A percentile compares a stretch with the other conserved stretches of the same genome.
Evolutionary conservation across 768 basidiomycete genomes (phyloP).

Genomic region (Cystofilobasidium ferigula): DNA sequence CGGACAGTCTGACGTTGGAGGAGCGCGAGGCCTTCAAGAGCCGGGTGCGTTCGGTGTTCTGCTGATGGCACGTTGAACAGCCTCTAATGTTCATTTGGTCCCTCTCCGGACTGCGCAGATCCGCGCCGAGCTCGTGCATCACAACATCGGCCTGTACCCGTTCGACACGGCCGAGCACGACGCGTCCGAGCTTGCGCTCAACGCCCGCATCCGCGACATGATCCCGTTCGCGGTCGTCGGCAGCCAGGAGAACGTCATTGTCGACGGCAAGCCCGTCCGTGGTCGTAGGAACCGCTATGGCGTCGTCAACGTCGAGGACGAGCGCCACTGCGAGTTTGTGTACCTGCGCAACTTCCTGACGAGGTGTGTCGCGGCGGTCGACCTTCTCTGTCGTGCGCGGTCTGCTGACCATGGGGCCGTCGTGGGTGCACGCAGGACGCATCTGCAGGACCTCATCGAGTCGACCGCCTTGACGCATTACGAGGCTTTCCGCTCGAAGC

Average conservation of each 20-base stretch:
- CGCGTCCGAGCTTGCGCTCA: conserved; percentile 79
- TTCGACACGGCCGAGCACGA: conserved; percentile 95
- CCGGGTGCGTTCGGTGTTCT: conserved; percentile 47
- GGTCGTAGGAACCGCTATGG: conserved; percentile 98
- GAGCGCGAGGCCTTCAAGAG: conserved; percentile 88
- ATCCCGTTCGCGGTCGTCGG: conserved; percentile 96
- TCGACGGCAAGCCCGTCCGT: conserved; percentile 88
- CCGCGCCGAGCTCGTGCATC: conserved; percentile 76
- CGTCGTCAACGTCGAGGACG: conserved; percentile 94
- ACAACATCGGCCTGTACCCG: conserved; percentile 90
- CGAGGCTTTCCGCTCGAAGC: conserved; percentile 98
- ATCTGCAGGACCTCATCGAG: conserved; percentile 96
- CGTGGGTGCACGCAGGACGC: conserved; percentile 51
- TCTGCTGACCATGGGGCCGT: neutral
- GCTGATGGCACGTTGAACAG: neutral
- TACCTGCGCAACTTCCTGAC: conserved; percentile 95
- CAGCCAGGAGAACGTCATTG: conserved; percentile 89
- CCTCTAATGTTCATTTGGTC: too few relatives aligned
- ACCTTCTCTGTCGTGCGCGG: neutral
- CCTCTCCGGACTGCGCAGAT: too few relatives aligned
- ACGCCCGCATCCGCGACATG: conserved; percentile 77
- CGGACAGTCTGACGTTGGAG: conserved; percentile 83
- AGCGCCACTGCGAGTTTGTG: conserved; percentile 94
- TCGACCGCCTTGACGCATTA: conserved; percentile 98
- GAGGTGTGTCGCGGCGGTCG: conserved; percentile 43